phyloP scores from a whole-genome alignment of 2,329 filamentous ascomycete genomes.

The Fusarium papillatum region DNA sequence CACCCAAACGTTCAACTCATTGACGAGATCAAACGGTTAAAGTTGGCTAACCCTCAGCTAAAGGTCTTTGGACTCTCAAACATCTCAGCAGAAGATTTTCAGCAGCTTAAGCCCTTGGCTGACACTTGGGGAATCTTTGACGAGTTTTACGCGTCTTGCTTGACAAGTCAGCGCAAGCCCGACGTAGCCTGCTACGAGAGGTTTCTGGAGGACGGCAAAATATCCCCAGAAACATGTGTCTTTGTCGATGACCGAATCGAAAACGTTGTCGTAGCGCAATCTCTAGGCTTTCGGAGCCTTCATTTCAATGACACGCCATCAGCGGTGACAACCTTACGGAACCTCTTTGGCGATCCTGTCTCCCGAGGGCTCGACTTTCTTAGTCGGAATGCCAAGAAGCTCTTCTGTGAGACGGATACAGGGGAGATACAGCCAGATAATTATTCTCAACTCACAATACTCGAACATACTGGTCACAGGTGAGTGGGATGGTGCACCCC shows the following conservation, averaged over 20 bases:
- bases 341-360: background rate
- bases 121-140: background rate
- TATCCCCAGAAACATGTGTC: background rate
- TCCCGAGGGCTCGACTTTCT: background rate
- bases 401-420: background rate
- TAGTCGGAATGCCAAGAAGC: background rate
- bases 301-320: background rate
- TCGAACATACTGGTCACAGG: background rate
- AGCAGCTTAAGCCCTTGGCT: background rate
- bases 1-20: background rate
- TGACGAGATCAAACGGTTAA: background rate
- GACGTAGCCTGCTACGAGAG: background rate
- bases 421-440: background rate
- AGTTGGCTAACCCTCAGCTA: background rate
- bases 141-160: background rate
- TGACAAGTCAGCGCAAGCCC: background rate
- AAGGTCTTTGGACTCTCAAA: background rate
- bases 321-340: background rate
- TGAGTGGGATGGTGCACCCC: background rate
- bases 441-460: background rate
- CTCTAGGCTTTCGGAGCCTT: background rate
- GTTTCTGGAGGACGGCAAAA: background rate
- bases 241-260: background rate
- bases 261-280: background rate
- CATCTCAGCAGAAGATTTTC: background rate